These are phyloP conservation scores for Pleurotus ostreatus DNA, from an alignment of 768 basidiomycete genomes.

Conservation along the genomic window DNA sequence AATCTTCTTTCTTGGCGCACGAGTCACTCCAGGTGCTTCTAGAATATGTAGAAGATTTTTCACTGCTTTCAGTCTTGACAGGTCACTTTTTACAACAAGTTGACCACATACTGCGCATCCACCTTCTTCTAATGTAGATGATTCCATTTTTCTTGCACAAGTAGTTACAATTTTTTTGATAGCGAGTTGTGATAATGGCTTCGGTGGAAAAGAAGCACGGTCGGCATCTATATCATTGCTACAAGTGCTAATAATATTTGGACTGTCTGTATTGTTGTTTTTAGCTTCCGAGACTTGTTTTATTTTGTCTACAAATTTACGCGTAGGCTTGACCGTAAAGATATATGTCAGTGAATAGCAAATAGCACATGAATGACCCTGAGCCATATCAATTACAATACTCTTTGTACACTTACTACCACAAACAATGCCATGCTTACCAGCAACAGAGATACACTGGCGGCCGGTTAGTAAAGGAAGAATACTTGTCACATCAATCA, in stretches of 20 bases:
- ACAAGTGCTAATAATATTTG: no score
- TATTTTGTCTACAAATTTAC: neutral
- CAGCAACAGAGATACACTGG: neutral
- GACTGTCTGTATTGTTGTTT: neutral
- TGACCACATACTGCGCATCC: slow-evolving; percentile 4
- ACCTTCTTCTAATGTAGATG: slow-evolving; percentile 2
- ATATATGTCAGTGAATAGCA: neutral
- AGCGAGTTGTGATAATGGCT: neutral
- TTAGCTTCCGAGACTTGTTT: neutral
- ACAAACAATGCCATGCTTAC: neutral
- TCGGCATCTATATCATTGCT: neutral
- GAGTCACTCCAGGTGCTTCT: neutral
- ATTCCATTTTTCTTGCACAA: neutral
- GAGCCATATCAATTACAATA: neutral
- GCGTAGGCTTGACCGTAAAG: neutral
- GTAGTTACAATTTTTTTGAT: neutral
- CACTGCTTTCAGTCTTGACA: neutral
- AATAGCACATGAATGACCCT: neutral
- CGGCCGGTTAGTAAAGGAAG: neutral
- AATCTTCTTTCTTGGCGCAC: neutral
- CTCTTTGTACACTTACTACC: neutral
- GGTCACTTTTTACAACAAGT: neutral
- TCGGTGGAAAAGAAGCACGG: neutral
- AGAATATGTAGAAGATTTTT: slow-evolving; percentile 1
- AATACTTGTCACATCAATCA: neutral